Conservation (phyloP, 2,329 filamentous ascomycete genomes). For the Arthrobotrys musiformis region DNA sequence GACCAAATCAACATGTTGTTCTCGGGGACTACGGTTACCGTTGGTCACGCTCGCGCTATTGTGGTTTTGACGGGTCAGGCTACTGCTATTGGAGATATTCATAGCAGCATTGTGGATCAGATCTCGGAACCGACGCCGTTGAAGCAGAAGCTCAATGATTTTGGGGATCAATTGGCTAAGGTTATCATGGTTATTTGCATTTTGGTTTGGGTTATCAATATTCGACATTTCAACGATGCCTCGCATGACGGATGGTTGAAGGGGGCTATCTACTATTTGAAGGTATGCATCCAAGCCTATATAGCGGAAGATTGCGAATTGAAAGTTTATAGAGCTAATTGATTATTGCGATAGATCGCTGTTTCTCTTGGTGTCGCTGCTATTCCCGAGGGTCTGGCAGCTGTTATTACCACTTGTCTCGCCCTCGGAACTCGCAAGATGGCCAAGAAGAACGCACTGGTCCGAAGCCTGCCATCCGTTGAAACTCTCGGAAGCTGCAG, state of each 20-base stretch:
- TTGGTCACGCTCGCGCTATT: constrained; percentile 87
- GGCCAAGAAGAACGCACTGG: constrained; percentile 97
- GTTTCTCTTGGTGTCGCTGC: constrained; percentile 97
- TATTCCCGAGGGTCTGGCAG: constrained; percentile 95
- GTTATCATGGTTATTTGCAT: constrained; percentile 98
- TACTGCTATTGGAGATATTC: constrained; percentile 97
- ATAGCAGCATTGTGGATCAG: constrained; percentile 97
- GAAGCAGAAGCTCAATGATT: constrained; percentile 99
- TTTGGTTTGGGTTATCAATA: constrained; percentile 97
- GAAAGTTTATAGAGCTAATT: constrained; percentile 27
- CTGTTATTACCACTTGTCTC: constrained; percentile 98
- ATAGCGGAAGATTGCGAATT: background rate
- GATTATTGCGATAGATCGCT: constrained; percentile 72
- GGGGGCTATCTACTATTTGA: constrained; percentile 98
- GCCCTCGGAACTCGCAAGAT: constrained; percentile 97
- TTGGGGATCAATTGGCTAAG: constrained; percentile 94
- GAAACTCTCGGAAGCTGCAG: constrained; percentile 99
- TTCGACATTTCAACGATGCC: constrained; percentile 94
- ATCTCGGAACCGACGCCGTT: constrained; percentile 97
- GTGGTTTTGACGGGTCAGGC: constrained; percentile 89
- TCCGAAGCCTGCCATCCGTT: constrained; percentile 93
- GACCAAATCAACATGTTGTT: constrained; percentile 98
- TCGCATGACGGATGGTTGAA: constrained; percentile 93
- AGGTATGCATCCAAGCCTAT: constrained; percentile 63
- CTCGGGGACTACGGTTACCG: constrained; percentile 96